Evolutionary conservation across 2,329 filamentous ascomycete species (phyloP).

Genomic region (Didymella keratinophila): DNA sequence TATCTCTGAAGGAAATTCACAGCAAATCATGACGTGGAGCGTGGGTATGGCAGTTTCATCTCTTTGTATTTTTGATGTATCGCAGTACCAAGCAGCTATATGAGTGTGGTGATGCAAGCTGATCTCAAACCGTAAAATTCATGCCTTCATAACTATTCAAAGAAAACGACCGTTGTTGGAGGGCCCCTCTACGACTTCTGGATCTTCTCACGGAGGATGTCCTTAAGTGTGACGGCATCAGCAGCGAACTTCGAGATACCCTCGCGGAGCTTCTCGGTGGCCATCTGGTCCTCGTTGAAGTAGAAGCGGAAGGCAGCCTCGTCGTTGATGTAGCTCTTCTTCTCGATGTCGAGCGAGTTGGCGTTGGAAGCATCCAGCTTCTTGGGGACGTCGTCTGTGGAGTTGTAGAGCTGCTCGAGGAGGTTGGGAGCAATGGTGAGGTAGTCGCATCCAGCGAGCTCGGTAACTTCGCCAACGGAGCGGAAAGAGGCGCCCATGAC

Average conservation of each 20-base stretch:
- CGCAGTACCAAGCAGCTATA: constrained; percentile 25
- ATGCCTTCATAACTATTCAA: constrained; percentile 29
- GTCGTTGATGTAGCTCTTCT: constrained; percentile 89
- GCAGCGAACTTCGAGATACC: constrained; percentile 99
- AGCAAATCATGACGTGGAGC: constrained; percentile 4
- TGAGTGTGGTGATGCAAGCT: constrained; percentile 21
- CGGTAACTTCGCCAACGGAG: constrained; percentile 94
- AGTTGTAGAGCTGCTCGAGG: constrained; percentile 93
- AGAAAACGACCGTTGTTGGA: constrained; percentile 39
- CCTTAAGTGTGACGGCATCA: constrained; percentile 92
- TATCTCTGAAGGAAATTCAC: background rate
- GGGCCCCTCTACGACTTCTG: constrained; percentile 40
- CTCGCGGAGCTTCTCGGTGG: constrained; percentile 97
- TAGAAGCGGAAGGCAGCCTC: constrained; percentile 95
- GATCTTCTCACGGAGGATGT: constrained; percentile 88
- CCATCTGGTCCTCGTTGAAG: constrained; percentile 99
- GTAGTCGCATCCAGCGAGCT: constrained; percentile 98
- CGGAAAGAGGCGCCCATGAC: constrained; percentile 99
- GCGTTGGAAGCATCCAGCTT: constrained; percentile 83
- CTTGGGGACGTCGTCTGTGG: constrained; percentile 80
- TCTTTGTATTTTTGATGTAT: constrained; percentile 29
- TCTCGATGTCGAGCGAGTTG: constrained; percentile 75
- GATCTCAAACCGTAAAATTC: constrained; percentile 31
- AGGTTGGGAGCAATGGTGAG: constrained; percentile 96
- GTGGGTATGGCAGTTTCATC: constrained; percentile 15